Evolutionary conservation across 805 yeast genomes (phyloP), one percentile per base, ranked within the genome.

Genomic region (Zygoascus biomembranicola): DNA sequence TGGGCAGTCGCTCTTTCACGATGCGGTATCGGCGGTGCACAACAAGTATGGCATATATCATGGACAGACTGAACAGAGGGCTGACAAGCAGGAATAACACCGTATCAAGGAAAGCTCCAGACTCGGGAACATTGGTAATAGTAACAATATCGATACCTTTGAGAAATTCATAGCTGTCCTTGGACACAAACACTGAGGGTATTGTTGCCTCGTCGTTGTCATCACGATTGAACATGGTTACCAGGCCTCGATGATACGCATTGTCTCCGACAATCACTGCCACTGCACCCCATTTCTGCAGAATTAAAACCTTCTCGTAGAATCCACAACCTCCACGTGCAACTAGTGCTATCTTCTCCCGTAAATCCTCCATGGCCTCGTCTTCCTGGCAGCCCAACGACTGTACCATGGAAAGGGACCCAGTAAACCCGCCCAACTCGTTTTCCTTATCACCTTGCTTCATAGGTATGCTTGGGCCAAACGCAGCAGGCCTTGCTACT

Each of bases 251-350:
- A 41, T 64, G 62, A 6, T 76, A 75, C 53, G 70, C 75, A 60
- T 78, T 74, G 61, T 81, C 82, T 32, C 82, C 85, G 8, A 82
- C 73, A n/a, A 82, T 66, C 10, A 81, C 78, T 5, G 80, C 79
- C 13, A 56, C 62, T 0, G 85, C 84, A 13, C 77, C 76, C 53
- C 64, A 67, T 1, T 63, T 62, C 53, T 79, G 69, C 50, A 81
- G 60, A 52, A 73, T 71, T 42, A 68, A 60, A 16, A 81, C 77
- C 59, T 82, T 82, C 14, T 72, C 72, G 48, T 76, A 79, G 61
- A 81, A 78, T 20, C 80, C 73, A 66, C 85, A 80, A 3, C 70
- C 75, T 5, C 85, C 85, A n/a, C 83, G 63, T 41, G 52, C 50
- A 16, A 73, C 74, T 43, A 73, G 60, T 3, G 71, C 75, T 46